Conservation (phyloP, 495 filamentous ascomycete genomes). For the Pseudoneurospora amorphoporcata region DNA sequence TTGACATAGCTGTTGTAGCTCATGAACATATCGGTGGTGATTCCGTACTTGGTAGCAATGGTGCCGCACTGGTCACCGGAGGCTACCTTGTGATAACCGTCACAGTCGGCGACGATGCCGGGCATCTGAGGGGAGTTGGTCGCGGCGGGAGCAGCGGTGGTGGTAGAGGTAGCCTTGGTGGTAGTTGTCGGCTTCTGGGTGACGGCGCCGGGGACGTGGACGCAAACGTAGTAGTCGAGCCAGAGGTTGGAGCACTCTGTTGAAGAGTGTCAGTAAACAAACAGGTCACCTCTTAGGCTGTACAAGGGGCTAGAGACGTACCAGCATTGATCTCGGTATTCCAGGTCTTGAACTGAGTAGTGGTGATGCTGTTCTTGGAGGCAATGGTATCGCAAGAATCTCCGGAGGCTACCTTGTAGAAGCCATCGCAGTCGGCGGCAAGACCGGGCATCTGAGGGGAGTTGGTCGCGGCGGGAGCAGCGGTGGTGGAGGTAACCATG, state of each 20-base stretch:
- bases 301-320: constrained; percentile 19
- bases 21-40: constrained; percentile 19
- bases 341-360: constrained; percentile 21
- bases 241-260: constrained; percentile 5
- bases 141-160: not conserved
- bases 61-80: too few species aligned
- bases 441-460: constrained; percentile 19
- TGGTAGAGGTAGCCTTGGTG: not conserved
- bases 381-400: too few species aligned
- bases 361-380: constrained; percentile 17
- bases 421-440: too few species aligned
- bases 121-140: constrained; percentile 21
- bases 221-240: constrained; percentile 9
- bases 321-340: constrained; percentile 30
- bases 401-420: too few species aligned
- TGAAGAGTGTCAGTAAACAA: constrained; percentile 2
- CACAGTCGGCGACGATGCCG: too few species aligned
- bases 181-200: not conserved
- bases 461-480: not conserved
- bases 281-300: constrained; percentile 6
- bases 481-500: not conserved
- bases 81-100: too few species aligned
- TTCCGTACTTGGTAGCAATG: constrained; percentile 10
- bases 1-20: constrained; percentile 31
- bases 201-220: constrained; percentile 24